Evolutionary conservation across 1,284 basidiomycete species (phyloP), one percentile per base, ranked within the genome.

Genomic region (Leccinum fuscescens): DNA sequence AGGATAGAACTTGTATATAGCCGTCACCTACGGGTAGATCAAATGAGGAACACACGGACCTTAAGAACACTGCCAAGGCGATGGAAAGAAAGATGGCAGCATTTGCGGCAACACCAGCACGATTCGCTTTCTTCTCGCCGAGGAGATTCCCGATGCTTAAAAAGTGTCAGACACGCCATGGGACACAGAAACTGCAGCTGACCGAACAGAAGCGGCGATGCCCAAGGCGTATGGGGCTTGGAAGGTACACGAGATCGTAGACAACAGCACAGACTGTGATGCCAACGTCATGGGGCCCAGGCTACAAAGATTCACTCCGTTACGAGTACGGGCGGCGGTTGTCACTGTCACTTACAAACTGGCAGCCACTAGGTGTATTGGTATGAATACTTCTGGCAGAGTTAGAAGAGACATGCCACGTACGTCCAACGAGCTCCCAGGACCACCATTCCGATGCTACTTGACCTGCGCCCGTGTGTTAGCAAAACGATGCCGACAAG

Each of bases 171-270:
- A 51, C 3, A 33, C 31, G 42, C 33, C 6, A 39, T 48, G 4
- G 35, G 24, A 14, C 11, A 55, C 22, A 22, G n/a, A 4, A 37
- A 50, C 35, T 2, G 1, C 6, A 52, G 73, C 80, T 22, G 70
- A 89, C 84, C 94, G 85, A 51, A 96, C 93, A 20, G 93, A 90
- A 1, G 89, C 80, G 0, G 94, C 93, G 7, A 95, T 84, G 57
- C 88, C 84, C 17, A 96, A 75, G 1, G 92, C 86, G 62, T 87
- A 93, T 0, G 94, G 93, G 1, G 90, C 90, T 74, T 96, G 94
- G 74, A 87, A 96, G 4, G 90, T 90, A 3, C 88, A 88, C 2
- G 92, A 88, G 27, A 81, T 83, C 56, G 86, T 91, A 7, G 89
- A 84, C 3, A 93, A 78, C 12, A 93, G 75, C 1, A 93, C 85